Base-by-base conservation (phyloP, 2,329 filamentous ascomycete genomes). In the Parafenestella ontariensis region DNA sequence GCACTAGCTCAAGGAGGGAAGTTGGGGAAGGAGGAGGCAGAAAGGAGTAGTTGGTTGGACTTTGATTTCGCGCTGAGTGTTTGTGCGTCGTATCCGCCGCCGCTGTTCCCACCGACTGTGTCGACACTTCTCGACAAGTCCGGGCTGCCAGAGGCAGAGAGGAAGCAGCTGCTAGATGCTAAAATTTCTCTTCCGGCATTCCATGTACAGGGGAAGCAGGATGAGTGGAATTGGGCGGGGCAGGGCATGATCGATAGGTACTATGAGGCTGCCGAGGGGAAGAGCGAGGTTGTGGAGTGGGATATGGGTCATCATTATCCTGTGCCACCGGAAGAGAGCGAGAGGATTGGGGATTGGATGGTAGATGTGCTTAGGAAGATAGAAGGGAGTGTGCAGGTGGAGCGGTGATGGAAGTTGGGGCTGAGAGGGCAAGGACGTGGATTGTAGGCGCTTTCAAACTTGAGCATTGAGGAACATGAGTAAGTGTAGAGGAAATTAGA, bases 231-330 rank as follows among this genome's bases (percentile, higher is more conserved):
- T 7, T 72, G 70, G 67, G 67, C 68, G 46, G 71, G 74, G 2
- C 54, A 72, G 26, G 40, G 64, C 28, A 15, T 77, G 58, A 62
- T 71, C 37, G 64, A 63, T n/a, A 62, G 46, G n/a, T 55, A 56
- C 43, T 75, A 65, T 48, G 68, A 70, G 26, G 49, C 61, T 4
- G 63, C 41, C 0, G 61, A 62, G 28, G 70, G 68, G 15, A 69
- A 56, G 49, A 69, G 64, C 28, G 58, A 61, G 31, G 57, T 70
- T 0, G 47, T 62, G 47, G 58, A 60, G 40, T 71, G 66, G 56
- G 63, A 71, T 4, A 74, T 72, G 56, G 73, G 73, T 1, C 75
- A 77, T 69, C 63, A 73, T 61, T 71, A 77, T 57, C 75, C 75
- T 1, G 60, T 65, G 18, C 46, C 48, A 29, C 37, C 58, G 1